Evolutionary conservation across 2,329 filamentous ascomycete species (phyloP).

Genomic region (Aspergillus sergii): DNA sequence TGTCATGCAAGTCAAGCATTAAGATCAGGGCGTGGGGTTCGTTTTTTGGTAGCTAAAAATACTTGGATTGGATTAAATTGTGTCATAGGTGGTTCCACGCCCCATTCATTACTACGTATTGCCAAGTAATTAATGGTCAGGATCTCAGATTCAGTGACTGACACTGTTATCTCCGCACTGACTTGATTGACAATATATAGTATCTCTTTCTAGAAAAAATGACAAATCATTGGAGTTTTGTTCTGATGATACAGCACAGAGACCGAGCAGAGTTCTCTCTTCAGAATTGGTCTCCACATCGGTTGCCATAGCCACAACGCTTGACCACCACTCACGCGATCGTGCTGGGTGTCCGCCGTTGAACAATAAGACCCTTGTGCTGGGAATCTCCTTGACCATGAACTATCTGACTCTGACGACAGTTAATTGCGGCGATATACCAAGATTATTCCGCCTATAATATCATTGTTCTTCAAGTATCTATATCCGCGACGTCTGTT

Average conservation of each 20-base stretch:
- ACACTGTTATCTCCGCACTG: not conserved
- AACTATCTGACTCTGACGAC: not conserved
- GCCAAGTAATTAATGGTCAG: not conserved
- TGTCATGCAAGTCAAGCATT: constrained; percentile 6
- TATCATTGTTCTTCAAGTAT: not conserved
- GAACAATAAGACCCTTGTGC: not conserved
- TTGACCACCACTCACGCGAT: not conserved
- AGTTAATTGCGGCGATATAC: not conserved
- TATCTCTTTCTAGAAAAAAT: not conserved
- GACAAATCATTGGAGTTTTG: not conserved
- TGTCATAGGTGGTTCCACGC: constrained; percentile 1
- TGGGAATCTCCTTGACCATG: not conserved
- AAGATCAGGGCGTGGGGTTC: not conserved
- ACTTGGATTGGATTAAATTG: not conserved
- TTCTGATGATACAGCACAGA: not conserved
- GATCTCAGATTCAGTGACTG: not conserved
- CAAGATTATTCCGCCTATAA: not conserved
- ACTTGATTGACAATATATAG: not conserved
- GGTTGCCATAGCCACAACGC: not conserved
- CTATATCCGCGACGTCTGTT: constrained; percentile 18
- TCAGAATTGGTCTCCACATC: not conserved
- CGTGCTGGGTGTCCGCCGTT: not conserved
- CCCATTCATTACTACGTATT: no score
- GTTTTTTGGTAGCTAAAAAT: not conserved
- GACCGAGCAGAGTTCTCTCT: not conserved